Evolutionary conservation across 805 yeast species (phyloP).

Genomic region (Pichia phayaonensis): DNA sequence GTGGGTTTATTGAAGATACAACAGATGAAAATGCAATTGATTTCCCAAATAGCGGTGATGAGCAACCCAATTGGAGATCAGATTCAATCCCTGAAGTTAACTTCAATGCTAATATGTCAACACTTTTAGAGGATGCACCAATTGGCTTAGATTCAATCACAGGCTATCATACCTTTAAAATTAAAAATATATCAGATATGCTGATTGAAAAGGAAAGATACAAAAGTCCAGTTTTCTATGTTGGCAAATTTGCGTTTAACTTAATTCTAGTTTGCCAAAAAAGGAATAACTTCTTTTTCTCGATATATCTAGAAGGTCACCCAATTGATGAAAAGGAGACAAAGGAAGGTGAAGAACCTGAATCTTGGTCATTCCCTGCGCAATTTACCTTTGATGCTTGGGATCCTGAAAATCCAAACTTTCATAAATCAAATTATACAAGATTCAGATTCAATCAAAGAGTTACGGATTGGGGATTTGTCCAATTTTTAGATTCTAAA

Average conservation of each 20-base stretch:
- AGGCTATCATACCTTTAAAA: conserved; percentile 34
- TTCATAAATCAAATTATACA: conserved; percentile 56
- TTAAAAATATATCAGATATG: conserved; percentile 26
- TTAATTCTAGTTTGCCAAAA: conserved; percentile 6
- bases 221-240: conserved; percentile 38
- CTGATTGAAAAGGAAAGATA: conserved; percentile 26
- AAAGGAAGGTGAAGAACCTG: conserved; percentile 8
- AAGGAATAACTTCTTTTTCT: conserved; percentile 37
- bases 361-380: conserved; percentile 83
- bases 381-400: conserved; percentile 82
- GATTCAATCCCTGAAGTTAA: neutral
- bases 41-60: neutral
- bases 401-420: conserved; percentile 63
- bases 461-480: conserved; percentile 96
- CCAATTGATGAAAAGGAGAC: conserved; percentile 28
- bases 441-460: conserved; percentile 68
- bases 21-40: neutral
- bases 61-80: neutral
- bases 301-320: conserved; percentile 76
- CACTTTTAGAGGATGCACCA: conserved; percentile 12
- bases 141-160: conserved; percentile 28
- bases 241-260: conserved; percentile 37
- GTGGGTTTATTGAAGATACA: neutral
- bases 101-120: neutral
- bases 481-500: conserved; percentile 58